A percentile compares a stretch with the other conserved stretches of the same genome.
phyloP scores from a whole-genome alignment of 305 asterid genomes.

The Rubia occidens region DNA sequence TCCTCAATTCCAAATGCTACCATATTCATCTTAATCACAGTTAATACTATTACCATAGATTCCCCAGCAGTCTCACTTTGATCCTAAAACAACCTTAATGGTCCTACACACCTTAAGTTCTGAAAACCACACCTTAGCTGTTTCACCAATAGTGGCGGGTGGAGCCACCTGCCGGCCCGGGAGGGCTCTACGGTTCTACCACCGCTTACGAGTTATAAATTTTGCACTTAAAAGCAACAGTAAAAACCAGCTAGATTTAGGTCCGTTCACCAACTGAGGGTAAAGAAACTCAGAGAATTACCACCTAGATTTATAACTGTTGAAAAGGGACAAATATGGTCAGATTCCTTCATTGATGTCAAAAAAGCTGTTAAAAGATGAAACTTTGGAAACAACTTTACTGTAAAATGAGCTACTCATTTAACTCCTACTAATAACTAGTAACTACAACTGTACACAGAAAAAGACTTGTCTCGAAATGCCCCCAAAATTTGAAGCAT shows the following conservation, averaged over 20 bases:
- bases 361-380: constrained; percentile 11
- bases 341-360: constrained; percentile 8
- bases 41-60: constrained; percentile 12
- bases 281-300: constrained; percentile 13
- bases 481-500: constrained; percentile 33
- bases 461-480: constrained; percentile 32
- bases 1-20: constrained; percentile 10
- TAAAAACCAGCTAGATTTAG: neutral
- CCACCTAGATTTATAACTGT: constrained; percentile 14
- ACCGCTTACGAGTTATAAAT: neutral
- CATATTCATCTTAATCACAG: constrained; percentile 5
- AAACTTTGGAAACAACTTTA: constrained; percentile 13
- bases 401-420: neutral
- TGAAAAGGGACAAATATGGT: constrained; percentile 9
- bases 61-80: constrained; percentile 9
- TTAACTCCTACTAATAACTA: neutral
- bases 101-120: constrained; percentile 11
- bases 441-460: constrained; percentile 17
- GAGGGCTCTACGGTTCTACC: too few species aligned
- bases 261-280: neutral
- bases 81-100: neutral
- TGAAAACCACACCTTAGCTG: neutral
- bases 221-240: constrained; percentile 12
- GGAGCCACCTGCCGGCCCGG: too few species aligned
- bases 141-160: too few species aligned